Percentiles rank a stretch among this genome's conserved stretches.
phyloP scores from a whole-genome alignment of 176 grass and related monocot genomes.

The Oryza coarctata region DNA sequence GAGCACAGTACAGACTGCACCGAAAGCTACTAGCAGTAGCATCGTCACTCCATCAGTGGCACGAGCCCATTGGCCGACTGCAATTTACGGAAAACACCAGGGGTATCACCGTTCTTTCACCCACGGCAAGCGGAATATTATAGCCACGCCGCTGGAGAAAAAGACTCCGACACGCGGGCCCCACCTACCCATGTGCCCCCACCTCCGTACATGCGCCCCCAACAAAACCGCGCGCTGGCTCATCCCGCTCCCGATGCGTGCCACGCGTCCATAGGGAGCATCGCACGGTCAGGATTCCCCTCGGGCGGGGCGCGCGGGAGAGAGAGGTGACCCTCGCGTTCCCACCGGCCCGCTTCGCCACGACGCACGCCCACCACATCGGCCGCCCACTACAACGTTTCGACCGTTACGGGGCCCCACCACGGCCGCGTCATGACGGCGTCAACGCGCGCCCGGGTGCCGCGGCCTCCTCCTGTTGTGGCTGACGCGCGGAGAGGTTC shows the following conservation, averaged over 20 bases:
- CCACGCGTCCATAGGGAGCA: not conserved
- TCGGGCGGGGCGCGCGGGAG: not conserved
- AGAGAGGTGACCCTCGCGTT: not conserved
- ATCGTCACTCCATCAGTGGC: constrained; percentile 18
- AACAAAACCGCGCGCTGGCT: not conserved
- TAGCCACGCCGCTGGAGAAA: constrained; percentile 38
- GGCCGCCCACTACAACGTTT: constrained; percentile 10
- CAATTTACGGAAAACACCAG: not conserved
- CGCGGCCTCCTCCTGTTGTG: not conserved
- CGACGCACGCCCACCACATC: constrained; percentile 17
- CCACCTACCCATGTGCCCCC: constrained; percentile 16
- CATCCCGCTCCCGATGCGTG: not conserved
- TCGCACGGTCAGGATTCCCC: not conserved
- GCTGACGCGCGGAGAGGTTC: not conserved
- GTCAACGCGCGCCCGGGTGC: not conserved
- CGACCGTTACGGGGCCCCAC: constrained; percentile 40
- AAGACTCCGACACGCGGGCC: constrained; percentile 22
- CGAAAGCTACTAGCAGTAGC: not conserved
- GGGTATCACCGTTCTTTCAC: constrained; percentile 19
- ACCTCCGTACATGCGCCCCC: not conserved
- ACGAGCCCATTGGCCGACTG: not conserved
- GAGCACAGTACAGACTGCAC: not conserved
- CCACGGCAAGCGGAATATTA: not conserved
- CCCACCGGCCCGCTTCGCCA: constrained; percentile 8
- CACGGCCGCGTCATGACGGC: not conserved